These are phyloP conservation scores for Solanum virginianum DNA, from an alignment of 257 asterid genomes.

Conservation along the genomic window DNA sequence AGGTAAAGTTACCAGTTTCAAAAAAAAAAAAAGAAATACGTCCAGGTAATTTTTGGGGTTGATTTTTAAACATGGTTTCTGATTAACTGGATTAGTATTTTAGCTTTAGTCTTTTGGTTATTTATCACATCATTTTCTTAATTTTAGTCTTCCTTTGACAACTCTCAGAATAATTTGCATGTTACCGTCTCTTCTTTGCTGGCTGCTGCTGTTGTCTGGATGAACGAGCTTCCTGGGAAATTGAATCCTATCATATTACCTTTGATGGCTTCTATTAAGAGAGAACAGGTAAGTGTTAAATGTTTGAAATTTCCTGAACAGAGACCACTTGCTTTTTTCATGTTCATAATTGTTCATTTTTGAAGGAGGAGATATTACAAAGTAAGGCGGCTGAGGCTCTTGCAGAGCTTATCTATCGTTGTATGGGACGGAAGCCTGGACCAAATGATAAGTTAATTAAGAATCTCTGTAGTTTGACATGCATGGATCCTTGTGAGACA, in stretches of 20 bases:
- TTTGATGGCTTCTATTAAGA: constrained; percentile 83
- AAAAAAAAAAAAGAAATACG: constrained; percentile 32
- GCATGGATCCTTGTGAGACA: constrained; percentile 97
- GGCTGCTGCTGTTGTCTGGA: constrained; percentile 96
- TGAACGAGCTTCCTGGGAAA: constrained; percentile 84
- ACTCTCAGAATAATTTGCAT: constrained; percentile 73
- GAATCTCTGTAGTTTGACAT: constrained; percentile 67
- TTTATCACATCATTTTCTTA: neutral
- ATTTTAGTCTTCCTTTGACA: neutral
- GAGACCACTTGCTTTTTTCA: neutral
- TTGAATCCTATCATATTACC: constrained; percentile 90
- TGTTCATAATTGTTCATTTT: constrained; percentile 14
- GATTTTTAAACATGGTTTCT: neutral
- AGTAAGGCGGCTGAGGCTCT: constrained; percentile 88
- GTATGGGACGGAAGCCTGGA: constrained; percentile 86
- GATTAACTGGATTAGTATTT: neutral
- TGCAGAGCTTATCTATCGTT: constrained; percentile 80
- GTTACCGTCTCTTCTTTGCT: constrained; percentile 82
- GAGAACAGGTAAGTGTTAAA: constrained; percentile 67
- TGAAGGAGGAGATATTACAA: constrained; percentile 95
- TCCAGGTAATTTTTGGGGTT: constrained; percentile 50
- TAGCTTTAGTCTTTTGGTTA: neutral
- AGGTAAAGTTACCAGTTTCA: constrained; percentile 25
- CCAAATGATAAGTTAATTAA: constrained; percentile 92
- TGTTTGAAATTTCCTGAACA: neutral